These are phyloP conservation scores for Leucaena leucocephala DNA, from an alignment of 306 rosid genomes.

Conservation along the genomic window DNA sequence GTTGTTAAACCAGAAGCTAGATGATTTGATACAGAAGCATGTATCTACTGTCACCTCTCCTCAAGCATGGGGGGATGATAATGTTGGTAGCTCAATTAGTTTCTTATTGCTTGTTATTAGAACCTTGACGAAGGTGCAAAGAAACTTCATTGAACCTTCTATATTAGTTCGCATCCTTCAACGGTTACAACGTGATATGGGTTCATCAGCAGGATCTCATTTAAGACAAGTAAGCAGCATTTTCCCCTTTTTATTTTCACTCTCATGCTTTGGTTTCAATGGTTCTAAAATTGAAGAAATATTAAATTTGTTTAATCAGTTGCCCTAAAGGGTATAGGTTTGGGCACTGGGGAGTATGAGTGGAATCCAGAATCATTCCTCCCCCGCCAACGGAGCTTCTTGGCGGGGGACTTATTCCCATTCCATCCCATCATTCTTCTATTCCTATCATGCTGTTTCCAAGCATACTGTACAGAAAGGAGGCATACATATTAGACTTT, in stretches of 20 bases:
- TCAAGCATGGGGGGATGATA: conserved; percentile 84
- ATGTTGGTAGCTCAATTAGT: conserved; percentile 73
- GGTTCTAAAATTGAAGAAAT: not conserved
- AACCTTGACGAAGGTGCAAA: conserved; percentile 92
- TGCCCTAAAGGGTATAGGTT: not conserved
- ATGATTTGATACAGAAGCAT: conserved; percentile 89
- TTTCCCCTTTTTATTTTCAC: not conserved
- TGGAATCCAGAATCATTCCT: too few relatives aligned
- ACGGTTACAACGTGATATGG: conserved; percentile 94
- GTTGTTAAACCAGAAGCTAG: conserved; percentile 82
- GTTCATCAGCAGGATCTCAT: conserved; percentile 80
- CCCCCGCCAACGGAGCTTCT: too few relatives aligned
- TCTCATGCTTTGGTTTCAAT: conserved; percentile 3
- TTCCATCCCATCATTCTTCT: not conserved
- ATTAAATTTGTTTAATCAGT: not conserved
- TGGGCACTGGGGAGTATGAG: not conserved
- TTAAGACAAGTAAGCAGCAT: conserved; percentile 76
- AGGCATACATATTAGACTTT: not conserved
- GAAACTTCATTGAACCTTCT: conserved; percentile 81
- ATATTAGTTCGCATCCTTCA: conserved; percentile 88
- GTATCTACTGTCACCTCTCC: conserved; percentile 65
- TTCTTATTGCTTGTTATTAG: conserved; percentile 85
- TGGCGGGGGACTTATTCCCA: not conserved
- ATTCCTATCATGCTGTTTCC: not conserved
- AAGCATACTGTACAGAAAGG: not conserved